phyloP scores from a whole-genome alignment of 768 basidiomycete genomes.

The Wakefieldia striispora region DNA sequence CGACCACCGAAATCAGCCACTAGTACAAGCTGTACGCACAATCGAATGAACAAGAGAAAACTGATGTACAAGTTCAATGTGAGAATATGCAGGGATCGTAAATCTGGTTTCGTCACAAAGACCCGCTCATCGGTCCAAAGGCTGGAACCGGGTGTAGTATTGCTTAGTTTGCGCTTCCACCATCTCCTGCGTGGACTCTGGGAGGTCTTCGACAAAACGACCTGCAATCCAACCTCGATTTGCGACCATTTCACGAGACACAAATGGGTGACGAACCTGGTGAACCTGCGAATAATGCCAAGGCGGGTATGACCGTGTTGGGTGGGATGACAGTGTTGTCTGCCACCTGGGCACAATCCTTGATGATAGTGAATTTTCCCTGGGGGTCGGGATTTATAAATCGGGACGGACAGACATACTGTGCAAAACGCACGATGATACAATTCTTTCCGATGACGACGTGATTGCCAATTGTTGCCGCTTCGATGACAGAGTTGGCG shows the following conservation, averaged over 20 bases:
- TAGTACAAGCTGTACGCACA: too few species aligned
- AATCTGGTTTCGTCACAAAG: neutral
- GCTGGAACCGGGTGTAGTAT: slow-evolving; percentile 81
- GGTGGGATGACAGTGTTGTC: slow-evolving; percentile 90
- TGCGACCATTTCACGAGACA: neutral
- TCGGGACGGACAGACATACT: neutral
- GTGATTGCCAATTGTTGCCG: slow-evolving; percentile 90
- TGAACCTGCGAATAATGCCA: slow-evolving; percentile 82
- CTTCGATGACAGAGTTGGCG: slow-evolving; percentile 85
- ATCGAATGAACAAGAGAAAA: neutral
- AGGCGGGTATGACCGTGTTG: slow-evolving; percentile 88
- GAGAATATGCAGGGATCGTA: neutral
- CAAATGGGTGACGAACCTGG: slow-evolving; percentile 57
- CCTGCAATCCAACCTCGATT: slow-evolving; percentile 44
- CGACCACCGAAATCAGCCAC: neutral
- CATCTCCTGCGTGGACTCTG: slow-evolving; percentile 92
- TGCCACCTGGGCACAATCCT: slow-evolving; percentile 88
- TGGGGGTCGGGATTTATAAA: slow-evolving; percentile 28
- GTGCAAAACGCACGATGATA: slow-evolving; percentile 66
- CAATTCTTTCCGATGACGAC: slow-evolving; percentile 96
- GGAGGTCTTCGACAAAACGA: slow-evolving; percentile 77
- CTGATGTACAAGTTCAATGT: slow-evolving; percentile 5
- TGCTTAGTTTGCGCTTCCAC: slow-evolving; percentile 84
- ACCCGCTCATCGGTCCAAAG: slow-evolving; percentile 40
- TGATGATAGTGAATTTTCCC: slow-evolving; percentile 97